phyloP scores from a whole-genome alignment of 2,329 filamentous ascomycete genomes.

The Penicillium sclerotigenum region DNA sequence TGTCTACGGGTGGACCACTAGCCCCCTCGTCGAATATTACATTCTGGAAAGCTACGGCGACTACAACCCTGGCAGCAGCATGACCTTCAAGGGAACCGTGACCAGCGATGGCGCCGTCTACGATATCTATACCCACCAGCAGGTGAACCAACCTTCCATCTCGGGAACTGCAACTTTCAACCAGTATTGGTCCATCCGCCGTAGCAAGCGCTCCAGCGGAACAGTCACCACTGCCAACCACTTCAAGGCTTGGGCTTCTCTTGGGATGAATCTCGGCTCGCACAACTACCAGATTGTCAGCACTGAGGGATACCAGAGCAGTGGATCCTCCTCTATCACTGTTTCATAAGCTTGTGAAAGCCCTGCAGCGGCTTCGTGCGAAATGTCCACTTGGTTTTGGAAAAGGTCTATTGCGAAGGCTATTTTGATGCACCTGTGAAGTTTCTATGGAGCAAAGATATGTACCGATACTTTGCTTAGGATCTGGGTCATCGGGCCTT shows the following conservation, averaged over 20 bases:
- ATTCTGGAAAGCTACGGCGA: slow-evolving; percentile 36
- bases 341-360: slow-evolving; percentile 23
- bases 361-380: background rate
- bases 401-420: background rate
- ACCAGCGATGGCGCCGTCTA: slow-evolving; percentile 39
- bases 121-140: slow-evolving; percentile 38
- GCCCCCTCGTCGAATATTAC: slow-evolving; percentile 39
- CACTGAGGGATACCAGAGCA: slow-evolving; percentile 45
- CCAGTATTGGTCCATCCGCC: slow-evolving; percentile 45
- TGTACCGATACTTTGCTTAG: background rate
- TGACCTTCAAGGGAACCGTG: slow-evolving; percentile 35
- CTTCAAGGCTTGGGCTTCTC: slow-evolving; percentile 35
- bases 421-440: background rate
- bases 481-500: background rate
- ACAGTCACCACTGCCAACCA: slow-evolving; percentile 39
- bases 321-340: slow-evolving; percentile 38
- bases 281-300: slow-evolving; percentile 44
- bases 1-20: slow-evolving; percentile 44
- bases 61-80: slow-evolving; percentile 32
- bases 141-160: slow-evolving; percentile 42
- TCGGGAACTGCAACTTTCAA: slow-evolving; percentile 41
- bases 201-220: slow-evolving; percentile 33
- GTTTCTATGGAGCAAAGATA: background rate
- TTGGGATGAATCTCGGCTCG: slow-evolving; percentile 33
- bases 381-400: background rate